phyloP scores from a whole-genome alignment of 331 rosid genomes.

The Dryas integrifolia region DNA sequence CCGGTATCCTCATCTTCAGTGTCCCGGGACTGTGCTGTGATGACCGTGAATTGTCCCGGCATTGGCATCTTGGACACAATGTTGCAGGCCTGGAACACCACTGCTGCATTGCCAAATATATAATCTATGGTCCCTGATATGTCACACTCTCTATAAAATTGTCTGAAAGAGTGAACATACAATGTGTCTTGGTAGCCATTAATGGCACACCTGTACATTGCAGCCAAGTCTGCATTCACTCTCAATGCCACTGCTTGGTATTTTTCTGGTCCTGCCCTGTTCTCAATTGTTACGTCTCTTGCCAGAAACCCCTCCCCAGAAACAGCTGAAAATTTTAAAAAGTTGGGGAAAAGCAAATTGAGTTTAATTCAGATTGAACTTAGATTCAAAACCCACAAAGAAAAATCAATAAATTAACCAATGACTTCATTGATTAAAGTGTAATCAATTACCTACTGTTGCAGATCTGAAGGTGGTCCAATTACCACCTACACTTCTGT shows the following conservation, averaged over 20 bases:
- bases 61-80: slow-evolving; percentile 53
- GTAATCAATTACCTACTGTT: slow-evolving; percentile 50
- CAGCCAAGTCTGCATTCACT: slow-evolving; percentile 60
- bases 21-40: slow-evolving; percentile 63
- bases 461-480: slow-evolving; percentile 87
- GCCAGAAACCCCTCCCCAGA: slow-evolving; percentile 74
- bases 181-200: slow-evolving; percentile 64
- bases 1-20: slow-evolving; percentile 62
- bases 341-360: not conserved
- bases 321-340: slow-evolving; percentile 35
- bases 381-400: not conserved
- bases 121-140: slow-evolving; percentile 66
- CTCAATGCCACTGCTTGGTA: slow-evolving; percentile 66
- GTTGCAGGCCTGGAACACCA: slow-evolving; percentile 48
- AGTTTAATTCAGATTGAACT: not conserved
- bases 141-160: slow-evolving; percentile 70
- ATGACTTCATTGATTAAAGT: not conserved
- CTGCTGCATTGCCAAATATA: slow-evolving; percentile 73
- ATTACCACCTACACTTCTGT: slow-evolving; percentile 48
- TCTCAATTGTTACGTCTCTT: slow-evolving; percentile 57
- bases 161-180: slow-evolving; percentile 66
- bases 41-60: slow-evolving; percentile 51
- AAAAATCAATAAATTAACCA: not conserved
- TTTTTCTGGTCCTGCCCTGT: slow-evolving; percentile 63
- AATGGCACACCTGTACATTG: slow-evolving; percentile 52